Percentiles rank a stretch among this genome's conserved stretches.
Evolutionary conservation across 306 rosid species (phyloP).

Genomic region (Leucaena leucocephala): DNA sequence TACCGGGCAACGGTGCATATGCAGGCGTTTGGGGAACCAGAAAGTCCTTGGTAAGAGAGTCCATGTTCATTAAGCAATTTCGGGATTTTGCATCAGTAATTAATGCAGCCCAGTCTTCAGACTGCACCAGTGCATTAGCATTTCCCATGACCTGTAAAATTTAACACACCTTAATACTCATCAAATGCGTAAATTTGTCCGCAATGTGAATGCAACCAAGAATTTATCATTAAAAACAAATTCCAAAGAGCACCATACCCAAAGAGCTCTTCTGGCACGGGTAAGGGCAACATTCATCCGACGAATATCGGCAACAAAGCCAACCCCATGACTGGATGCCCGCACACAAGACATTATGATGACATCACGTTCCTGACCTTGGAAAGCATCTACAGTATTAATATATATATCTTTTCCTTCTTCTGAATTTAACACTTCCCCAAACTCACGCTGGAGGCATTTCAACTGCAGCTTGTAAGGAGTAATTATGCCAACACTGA

Average conservation of each 20-base stretch:
- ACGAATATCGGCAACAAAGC: constrained; percentile 93
- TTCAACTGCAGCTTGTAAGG: constrained; percentile 97
- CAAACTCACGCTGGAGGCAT: constrained; percentile 95
- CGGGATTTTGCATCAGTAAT: constrained; percentile 79
- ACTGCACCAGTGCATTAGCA: constrained; percentile 77
- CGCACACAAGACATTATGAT: constrained; percentile 99
- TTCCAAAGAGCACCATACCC: constrained; percentile 60
- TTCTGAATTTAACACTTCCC: constrained; percentile 82
- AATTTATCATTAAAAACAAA: constrained; percentile 6
- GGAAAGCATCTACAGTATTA: constrained; percentile 98
- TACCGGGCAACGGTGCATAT: constrained; percentile 64
- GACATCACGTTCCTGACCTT: constrained; percentile 98
- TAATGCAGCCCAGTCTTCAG: constrained; percentile 94
- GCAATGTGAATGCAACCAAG: background rate
- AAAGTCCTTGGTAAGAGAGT: constrained; percentile 88
- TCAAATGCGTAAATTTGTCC: background rate
- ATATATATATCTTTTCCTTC: constrained; percentile 94
- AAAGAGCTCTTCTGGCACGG: constrained; percentile 95
- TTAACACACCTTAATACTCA: constrained; percentile 29
- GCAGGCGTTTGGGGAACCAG: constrained; percentile 58
- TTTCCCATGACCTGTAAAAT: constrained; percentile 94
- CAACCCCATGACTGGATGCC: constrained; percentile 92
- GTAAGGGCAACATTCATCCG: constrained; percentile 99
- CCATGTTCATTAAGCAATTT: constrained; percentile 88
- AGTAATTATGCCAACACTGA: constrained; percentile 91